phyloP scores from a whole-genome alignment of 352 stramenopile genomes.

The Globisporangium yorkense region DNA sequence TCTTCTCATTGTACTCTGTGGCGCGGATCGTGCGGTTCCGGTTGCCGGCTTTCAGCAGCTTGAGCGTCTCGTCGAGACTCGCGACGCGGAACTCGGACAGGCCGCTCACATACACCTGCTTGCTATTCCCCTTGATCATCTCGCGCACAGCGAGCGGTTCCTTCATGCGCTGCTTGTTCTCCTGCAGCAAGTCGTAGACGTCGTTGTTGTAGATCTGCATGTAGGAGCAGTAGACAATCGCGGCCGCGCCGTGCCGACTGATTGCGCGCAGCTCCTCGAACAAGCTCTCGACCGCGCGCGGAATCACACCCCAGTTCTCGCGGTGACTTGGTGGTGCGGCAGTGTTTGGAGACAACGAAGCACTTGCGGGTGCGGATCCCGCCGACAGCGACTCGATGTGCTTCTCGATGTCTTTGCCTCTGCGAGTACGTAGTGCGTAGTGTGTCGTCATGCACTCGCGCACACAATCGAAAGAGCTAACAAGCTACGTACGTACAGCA shows the following conservation, averaged over 20 bases:
- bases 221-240: constrained; percentile 84
- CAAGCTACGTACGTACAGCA: constrained; percentile 42
- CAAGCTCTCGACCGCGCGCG: constrained; percentile 73
- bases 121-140: constrained; percentile 72
- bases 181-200: constrained; percentile 65
- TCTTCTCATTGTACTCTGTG: constrained; percentile 85
- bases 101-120: constrained; percentile 88
- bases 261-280: constrained; percentile 72
- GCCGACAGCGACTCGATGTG: constrained; percentile 17
- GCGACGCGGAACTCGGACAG: constrained; percentile 87
- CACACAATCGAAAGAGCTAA: not conserved
- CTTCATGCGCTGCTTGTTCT: constrained; percentile 50
- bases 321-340: not conserved
- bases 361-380: not conserved
- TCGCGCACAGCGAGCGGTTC: constrained; percentile 47
- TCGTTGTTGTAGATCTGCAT: constrained; percentile 92
- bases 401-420: constrained; percentile 53
- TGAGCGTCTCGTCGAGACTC: constrained; percentile 68
- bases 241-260: constrained; percentile 36
- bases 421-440: constrained; percentile 3
- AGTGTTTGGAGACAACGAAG: constrained; percentile 4
- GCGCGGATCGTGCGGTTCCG: constrained; percentile 85
- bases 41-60: constrained; percentile 71
- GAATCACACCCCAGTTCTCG: constrained; percentile 73
- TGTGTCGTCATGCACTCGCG: constrained; percentile 1